These are phyloP conservation scores for Monilinia polystroma DNA, from an alignment of 2,329 filamentous ascomycete genomes.

Conservation along the genomic window DNA sequence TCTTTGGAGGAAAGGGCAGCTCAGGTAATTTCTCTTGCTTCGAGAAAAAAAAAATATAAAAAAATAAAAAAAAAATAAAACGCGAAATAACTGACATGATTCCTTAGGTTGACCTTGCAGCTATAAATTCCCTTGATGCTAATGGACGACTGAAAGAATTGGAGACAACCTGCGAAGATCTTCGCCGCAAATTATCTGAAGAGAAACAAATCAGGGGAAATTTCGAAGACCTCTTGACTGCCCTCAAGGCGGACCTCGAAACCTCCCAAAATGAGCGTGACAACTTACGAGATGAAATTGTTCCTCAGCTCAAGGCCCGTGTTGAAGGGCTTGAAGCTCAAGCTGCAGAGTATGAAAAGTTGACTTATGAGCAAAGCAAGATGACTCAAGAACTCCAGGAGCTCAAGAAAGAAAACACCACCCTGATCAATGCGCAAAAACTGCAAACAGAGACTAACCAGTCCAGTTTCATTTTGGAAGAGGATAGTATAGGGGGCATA, in stretches of 20 bases:
- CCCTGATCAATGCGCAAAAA: constrained; percentile 46
- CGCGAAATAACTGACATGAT: constrained; percentile 27
- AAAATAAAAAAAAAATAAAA: too few relatives aligned
- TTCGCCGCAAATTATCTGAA: constrained; percentile 76
- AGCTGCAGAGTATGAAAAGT: constrained; percentile 67
- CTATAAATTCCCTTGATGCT: constrained; percentile 57
- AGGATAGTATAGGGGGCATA: constrained; percentile 41
- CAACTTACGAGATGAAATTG: constrained; percentile 83
- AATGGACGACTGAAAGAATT: constrained; percentile 70
- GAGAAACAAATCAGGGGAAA: constrained; percentile 87
- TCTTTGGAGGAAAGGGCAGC: constrained; percentile 77
- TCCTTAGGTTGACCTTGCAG: constrained; percentile 44
- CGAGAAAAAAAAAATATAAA: too few relatives aligned
- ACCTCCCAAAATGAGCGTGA: constrained; percentile 85
- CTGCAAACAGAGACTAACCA: constrained; percentile 49
- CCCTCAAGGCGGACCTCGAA: constrained; percentile 78
- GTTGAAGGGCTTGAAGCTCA: constrained; percentile 77
- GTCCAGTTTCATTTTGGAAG: constrained; percentile 62
- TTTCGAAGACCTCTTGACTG: constrained; percentile 86
- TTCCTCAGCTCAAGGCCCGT: constrained; percentile 73
- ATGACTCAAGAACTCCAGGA: constrained; percentile 82
- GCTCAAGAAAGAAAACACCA: constrained; percentile 66
- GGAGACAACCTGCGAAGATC: constrained; percentile 76
- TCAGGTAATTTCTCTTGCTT: constrained; percentile 46
- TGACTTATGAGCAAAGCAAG: constrained; percentile 77